phyloP scores from a whole-genome alignment of 2,329 filamentous ascomycete genomes.

The Teratosphaeria gauchensis region DNA sequence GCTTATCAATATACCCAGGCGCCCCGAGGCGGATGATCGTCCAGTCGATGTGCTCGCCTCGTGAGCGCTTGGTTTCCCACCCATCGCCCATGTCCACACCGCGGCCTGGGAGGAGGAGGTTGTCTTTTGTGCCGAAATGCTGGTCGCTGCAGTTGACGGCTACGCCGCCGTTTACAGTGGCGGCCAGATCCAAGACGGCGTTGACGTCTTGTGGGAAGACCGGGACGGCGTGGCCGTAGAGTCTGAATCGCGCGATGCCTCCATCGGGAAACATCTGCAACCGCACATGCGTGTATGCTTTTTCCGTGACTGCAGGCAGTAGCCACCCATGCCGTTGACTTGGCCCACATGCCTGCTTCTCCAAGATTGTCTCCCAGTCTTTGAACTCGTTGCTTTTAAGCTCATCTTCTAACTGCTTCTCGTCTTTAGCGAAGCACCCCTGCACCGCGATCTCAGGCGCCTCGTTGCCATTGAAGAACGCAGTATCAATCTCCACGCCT shows the following conservation, averaged over 20 bases:
- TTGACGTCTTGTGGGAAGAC: conserved; percentile 60
- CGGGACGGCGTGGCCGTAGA: conserved; percentile 66
- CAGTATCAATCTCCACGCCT: conserved; percentile 71
- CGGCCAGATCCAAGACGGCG: conserved; percentile 64
- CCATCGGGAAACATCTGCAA: conserved; percentile 81
- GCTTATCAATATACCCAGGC: conserved; percentile 52
- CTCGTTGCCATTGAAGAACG: conserved; percentile 74
- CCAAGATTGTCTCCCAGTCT: conserved; percentile 62
- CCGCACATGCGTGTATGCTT: conserved; percentile 68
- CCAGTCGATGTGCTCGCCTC: conserved; percentile 71
- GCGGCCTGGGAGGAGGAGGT: conserved; percentile 66
- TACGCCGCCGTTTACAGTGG: conserved; percentile 68
- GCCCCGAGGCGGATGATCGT: conserved; percentile 65
- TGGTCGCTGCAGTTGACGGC: conserved; percentile 70
- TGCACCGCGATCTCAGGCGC: conserved; percentile 71
- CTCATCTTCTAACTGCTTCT: conserved; percentile 47
- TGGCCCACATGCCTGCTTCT: conserved; percentile 62
- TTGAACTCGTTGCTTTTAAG: conserved; percentile 37
- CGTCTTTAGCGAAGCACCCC: conserved; percentile 57
- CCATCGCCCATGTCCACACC: conserved; percentile 82
- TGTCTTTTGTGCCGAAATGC: conserved; percentile 74
- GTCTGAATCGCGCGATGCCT: conserved; percentile 69
- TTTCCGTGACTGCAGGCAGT: conserved; percentile 45
- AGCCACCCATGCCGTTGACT: conserved; percentile 66
- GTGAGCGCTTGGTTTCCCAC: conserved; percentile 72